These are phyloP conservation scores for Amanita brunnescens DNA, from an alignment of 768 basidiomycete genomes.

Conservation along the genomic window DNA sequence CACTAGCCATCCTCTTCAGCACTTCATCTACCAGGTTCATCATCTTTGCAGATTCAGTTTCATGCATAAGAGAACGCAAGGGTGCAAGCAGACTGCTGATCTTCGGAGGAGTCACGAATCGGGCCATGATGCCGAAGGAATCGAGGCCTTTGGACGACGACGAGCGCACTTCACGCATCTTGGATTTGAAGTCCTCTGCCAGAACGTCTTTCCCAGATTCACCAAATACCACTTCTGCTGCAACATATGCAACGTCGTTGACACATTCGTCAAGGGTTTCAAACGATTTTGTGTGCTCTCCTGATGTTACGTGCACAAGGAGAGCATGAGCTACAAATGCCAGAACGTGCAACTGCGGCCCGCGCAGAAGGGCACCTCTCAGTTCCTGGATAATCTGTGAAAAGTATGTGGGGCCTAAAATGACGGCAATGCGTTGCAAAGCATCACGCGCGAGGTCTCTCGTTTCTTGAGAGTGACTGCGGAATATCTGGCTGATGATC, in stretches of 20 bases:
- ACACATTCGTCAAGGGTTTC: conserved; percentile 66
- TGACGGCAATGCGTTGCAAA: conserved; percentile 66
- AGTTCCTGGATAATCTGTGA: conserved; percentile 70
- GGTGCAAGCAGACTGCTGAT: conserved; percentile 74
- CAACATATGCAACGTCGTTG: conserved; percentile 69
- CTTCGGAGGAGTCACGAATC: conserved; percentile 64
- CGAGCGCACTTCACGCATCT: conserved; percentile 83
- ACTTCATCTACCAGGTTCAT: conserved; percentile 87
- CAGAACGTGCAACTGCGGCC: conserved; percentile 90
- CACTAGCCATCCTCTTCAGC: conserved; percentile 70
- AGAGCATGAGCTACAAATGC: conserved; percentile 79
- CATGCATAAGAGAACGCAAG: conserved; percentile 74
- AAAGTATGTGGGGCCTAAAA: conserved; percentile 68
- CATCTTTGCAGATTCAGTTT: conserved; percentile 71
- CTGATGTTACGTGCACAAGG: conserved; percentile 69
- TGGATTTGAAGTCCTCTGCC: conserved; percentile 88
- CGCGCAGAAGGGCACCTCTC: conserved; percentile 75
- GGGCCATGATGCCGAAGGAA: conserved; percentile 75
- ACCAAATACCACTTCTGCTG: conserved; percentile 88
- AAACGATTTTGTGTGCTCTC: conserved; percentile 47
- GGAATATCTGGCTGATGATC: conserved; percentile 78
- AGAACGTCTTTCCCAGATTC: conserved; percentile 86
- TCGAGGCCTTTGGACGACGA: conserved; percentile 82
- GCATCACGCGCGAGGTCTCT: conserved; percentile 82
- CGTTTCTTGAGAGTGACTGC: conserved; percentile 91